phyloP scores from a whole-genome alignment of 2,329 filamentous ascomycete species.

The Cladosporium phlei region DNA sequence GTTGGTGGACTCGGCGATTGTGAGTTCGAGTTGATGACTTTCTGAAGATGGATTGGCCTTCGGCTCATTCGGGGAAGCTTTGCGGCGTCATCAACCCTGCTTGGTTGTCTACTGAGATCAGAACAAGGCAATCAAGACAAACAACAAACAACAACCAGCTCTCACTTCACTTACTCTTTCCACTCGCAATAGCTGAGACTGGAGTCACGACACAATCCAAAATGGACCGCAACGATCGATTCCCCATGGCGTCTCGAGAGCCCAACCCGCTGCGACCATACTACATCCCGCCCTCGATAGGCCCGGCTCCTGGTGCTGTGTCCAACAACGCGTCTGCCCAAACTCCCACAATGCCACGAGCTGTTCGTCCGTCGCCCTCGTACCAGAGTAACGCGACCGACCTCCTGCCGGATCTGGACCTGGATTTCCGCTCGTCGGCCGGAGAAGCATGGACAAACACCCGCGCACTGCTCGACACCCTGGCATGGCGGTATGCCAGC shows the following conservation, averaged over 20 bases:
- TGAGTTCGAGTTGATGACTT: no score
- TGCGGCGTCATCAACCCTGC: no score
- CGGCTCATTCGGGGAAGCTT: conserved; percentile 7
- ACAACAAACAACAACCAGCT: neutral
- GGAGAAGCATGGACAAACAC: conserved; percentile 39
- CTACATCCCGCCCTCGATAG: conserved; percentile 64
- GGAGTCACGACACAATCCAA: neutral
- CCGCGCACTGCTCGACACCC: conserved; percentile 74
- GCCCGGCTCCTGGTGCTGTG: conserved; percentile 44
- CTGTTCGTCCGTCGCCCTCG: conserved; percentile 35
- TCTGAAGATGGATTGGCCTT: no score
- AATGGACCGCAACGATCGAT: conserved; percentile 23
- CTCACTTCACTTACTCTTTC: no score
- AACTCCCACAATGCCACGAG: conserved; percentile 42
- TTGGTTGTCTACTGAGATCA: no score
- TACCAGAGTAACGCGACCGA: conserved; percentile 67
- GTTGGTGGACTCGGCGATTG: no score
- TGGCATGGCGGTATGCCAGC: conserved; percentile 86
- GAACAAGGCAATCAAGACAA: neutral
- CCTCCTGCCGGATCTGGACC: conserved; percentile 80
- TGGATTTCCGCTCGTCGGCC: conserved; percentile 52
- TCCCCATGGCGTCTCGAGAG: conserved; percentile 42
- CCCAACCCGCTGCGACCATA: conserved; percentile 65
- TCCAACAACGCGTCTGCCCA: conserved; percentile 37
- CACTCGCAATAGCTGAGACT: no score